phyloP scores from a whole-genome alignment of 1,284 basidiomycete species.

The Trichosporon sp. region DNA sequence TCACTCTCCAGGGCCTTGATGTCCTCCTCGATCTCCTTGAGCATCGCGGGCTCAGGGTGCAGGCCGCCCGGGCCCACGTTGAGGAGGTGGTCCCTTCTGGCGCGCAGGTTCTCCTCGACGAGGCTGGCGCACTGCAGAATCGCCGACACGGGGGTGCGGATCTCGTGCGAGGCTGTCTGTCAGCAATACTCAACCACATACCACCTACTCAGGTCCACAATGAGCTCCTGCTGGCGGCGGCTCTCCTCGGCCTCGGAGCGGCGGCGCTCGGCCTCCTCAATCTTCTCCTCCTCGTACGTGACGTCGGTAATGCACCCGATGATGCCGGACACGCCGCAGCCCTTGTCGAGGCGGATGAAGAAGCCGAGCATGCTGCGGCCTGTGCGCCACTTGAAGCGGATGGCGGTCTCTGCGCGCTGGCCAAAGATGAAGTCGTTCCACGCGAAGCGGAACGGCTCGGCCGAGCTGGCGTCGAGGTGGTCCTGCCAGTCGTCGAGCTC shows the following conservation, averaged over 20 bases:
- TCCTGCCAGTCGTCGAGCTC: not conserved
- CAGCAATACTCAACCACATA: not conserved
- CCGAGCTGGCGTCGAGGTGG: not conserved
- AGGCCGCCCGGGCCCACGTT: conserved; percentile 10
- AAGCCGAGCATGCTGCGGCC: conserved; percentile 31
- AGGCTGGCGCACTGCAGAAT: conserved; percentile 47
- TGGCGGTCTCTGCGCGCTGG: conserved; percentile 22
- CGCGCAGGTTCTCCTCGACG: conserved; percentile 42
- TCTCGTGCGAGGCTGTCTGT: conserved; percentile 39
- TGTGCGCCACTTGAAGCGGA: conserved; percentile 38
- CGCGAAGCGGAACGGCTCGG: not conserved
- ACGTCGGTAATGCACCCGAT: conserved; percentile 42
- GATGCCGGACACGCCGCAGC: conserved; percentile 29
- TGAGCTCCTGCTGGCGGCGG: conserved; percentile 41
- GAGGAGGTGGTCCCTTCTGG: conserved; percentile 36
- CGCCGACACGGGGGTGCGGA: conserved; percentile 44
- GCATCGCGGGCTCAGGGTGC: conserved; percentile 37
- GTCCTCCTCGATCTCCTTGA: conserved; percentile 43
- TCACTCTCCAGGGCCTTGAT: conserved; percentile 27
- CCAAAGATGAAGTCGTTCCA: conserved; percentile 3
- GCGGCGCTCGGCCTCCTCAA: conserved; percentile 39
- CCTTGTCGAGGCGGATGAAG: conserved; percentile 39
- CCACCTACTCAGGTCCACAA: conserved; percentile 40
- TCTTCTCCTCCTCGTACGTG: conserved; percentile 37
- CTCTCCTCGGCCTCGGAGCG: conserved; percentile 40